Base-by-base conservation (phyloP, 2,329 filamentous ascomycete species). In the Stagonosporopsis rhizophila region DNA sequence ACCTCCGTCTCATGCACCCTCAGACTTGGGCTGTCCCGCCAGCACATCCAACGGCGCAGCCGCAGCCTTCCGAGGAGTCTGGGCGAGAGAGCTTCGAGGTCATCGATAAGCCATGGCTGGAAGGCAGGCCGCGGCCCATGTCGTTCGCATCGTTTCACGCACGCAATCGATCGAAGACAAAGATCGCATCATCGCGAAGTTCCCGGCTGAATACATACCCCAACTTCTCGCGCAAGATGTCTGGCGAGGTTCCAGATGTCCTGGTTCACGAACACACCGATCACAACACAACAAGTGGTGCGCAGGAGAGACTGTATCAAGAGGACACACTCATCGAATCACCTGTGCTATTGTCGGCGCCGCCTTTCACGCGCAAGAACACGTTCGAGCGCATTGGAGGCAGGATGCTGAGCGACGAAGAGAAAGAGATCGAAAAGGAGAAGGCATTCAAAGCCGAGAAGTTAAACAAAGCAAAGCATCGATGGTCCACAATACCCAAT, bases 181-280 rank as follows among this genome's bases (percentile, higher is more conserved):
- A 67, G 52, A 70, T 73, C 40, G 70, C 69, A 2, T 72, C 70
- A 4, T 72, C 69, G 6, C 56, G 69, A 49, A 67, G 68, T 2
- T 50, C 68, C 12, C 59, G 66, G 39, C 58, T 65, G 6, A 68
- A 68, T 44, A 69, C 60, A 51, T 66, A 65, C 22, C 64, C 67
- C 9, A 69, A 68, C 44, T 65, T 61, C 32, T 67, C 69, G 2
- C 61, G 65, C 0, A 68, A 66, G 14, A 55, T 63, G 19, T 67
- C 69, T 7, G 58, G 49, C 17, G 53, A 51, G 34, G 51, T 55
- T 8, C 58, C 61, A n/a, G 68, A 59, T 34, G 56, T 60, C 14
- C 35, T 69, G 6, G 37, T 52, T 12, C 22, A 52, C 37, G 65
- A 70, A 48, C 48, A 65, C 9, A 67, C 68, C 37, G 66, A 72